Conservation (phyloP, 345 rosid species). For the Cardamine chenopodiifolia region DNA sequence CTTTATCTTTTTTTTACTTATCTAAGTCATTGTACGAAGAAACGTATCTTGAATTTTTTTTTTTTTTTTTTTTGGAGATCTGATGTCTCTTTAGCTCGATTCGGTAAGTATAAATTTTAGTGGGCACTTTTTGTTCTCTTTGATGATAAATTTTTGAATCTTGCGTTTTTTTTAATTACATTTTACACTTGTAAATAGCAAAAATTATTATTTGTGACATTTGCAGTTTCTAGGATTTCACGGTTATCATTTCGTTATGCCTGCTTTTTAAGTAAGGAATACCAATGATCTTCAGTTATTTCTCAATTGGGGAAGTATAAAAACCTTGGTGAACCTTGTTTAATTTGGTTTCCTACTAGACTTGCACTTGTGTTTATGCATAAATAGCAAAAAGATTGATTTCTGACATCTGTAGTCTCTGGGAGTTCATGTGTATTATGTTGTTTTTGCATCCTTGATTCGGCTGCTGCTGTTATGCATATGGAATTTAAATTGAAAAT, state of each 20-base stretch:
- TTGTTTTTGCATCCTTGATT: constrained; percentile 14
- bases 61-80: neutral
- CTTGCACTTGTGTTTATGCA: neutral
- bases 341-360: neutral
- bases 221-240: neutral
- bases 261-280: neutral
- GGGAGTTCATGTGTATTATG: constrained; percentile 8
- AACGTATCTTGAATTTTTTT: neutral
- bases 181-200: neutral
- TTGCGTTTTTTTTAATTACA: neutral
- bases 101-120: constrained; percentile 6
- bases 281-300: neutral
- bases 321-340: neutral
- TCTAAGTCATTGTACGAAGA: neutral
- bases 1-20: neutral
- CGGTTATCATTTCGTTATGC: neutral
- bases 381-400: neutral
- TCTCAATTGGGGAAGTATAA: constrained; percentile 9
- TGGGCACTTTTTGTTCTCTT: neutral
- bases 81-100: neutral
- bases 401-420: neutral
- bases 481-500: neutral
- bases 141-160: neutral
- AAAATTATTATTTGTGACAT: neutral
- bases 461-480: neutral